Evolutionary conservation across 83 land plant genomes (phyloP), one percentile per base, ranked within the genome.

Genomic region (Thuja plicata): DNA sequence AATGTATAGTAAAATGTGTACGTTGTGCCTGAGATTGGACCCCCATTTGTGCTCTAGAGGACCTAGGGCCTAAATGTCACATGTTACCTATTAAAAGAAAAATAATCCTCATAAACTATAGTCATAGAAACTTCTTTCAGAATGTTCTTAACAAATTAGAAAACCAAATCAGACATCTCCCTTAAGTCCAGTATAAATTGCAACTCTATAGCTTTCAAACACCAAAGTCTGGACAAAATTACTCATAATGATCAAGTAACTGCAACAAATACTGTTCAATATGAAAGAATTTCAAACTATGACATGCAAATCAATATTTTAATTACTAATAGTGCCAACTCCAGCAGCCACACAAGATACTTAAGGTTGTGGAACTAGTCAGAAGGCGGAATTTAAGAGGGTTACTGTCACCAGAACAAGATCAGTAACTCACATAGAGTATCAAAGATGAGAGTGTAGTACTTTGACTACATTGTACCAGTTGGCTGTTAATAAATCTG

Each of bases 91-190:
- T 15, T 13, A 11, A 52, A 52, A 9, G 11, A 50, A 52, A 1
- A 52, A 4, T 97, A 97, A 91, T 98, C 99, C 87, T 98, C 99
- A 92, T 94, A 98, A 12, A 98, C 97, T 34, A 94, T 90, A 54
- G 90, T 90, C 15, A 97, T 91, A 85, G 99, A 99, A 73, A 98
- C 97, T 90, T 97, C 96, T 90, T 96, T 97, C 40, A 91, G 74
- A 74, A 98, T 92, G 66, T 97, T 98, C 92, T 98, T 98, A 92
- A 96, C 99, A 93, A 97, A 98, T 92, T 97, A 95, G 82, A 80
- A 89, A 87, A 66, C 27, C 50, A 83, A 87, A 46, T 50, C 74
- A 41, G n/a, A 41, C 40, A 82, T 41, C 41, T n/a, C 32, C 60
- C 41, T 78, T 80, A 88, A 80, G 34, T 60, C 16, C 21, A 35